Conservation (phyloP, 148 eudicot species). For the Amaranthus palmeri region DNA sequence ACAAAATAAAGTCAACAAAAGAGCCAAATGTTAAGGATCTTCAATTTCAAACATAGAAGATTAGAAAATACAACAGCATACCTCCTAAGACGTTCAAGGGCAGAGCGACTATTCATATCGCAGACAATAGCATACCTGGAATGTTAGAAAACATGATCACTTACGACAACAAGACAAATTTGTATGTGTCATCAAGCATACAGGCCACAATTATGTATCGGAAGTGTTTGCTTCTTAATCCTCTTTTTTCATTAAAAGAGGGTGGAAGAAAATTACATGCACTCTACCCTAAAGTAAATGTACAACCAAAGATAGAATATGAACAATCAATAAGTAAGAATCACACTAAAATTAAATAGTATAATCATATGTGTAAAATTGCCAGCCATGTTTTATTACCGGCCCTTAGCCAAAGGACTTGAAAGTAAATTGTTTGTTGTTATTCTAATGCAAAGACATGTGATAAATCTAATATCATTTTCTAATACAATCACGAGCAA, state of each 20-base stretch:
- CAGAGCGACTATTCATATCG: conserved; percentile 60
- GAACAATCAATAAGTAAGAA: background rate
- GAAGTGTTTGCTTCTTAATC: background rate
- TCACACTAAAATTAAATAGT: background rate
- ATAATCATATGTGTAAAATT: background rate
- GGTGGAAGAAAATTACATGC: background rate
- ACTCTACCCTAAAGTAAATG: background rate
- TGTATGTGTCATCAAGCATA: background rate
- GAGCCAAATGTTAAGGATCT: background rate
- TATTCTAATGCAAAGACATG: background rate
- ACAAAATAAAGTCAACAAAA: conserved; percentile 12
- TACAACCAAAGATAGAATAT: background rate
- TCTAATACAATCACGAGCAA: too few relatives aligned
- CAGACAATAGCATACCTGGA: conserved; percentile 80
- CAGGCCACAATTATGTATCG: background rate
- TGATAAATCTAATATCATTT: background rate
- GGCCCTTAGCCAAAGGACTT: background rate
- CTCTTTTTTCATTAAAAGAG: background rate
- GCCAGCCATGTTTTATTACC: background rate
- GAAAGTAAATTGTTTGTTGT: background rate
- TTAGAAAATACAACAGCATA: conserved; percentile 10
- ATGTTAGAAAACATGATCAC: background rate
- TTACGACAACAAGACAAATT: background rate
- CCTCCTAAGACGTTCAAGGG: conserved; percentile 89
- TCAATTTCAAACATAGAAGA: background rate